phyloP scores from a whole-genome alignment of 78 protist species.

The Anaeramoeba flamelloides region DNA sequence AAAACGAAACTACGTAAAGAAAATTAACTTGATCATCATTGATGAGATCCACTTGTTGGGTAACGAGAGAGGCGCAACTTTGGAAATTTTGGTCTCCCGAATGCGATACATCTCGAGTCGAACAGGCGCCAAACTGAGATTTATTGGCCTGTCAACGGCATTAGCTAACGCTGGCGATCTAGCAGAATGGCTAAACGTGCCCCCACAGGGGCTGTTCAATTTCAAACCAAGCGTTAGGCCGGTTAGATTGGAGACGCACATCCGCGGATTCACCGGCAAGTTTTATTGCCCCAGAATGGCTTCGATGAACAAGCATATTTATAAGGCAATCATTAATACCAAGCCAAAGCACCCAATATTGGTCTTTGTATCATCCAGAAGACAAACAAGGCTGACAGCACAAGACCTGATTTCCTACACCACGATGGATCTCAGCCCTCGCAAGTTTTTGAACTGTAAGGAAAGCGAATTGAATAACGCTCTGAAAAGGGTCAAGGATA shows the following conservation, averaged over 20 bases:
- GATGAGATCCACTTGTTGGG: conserved; percentile 72
- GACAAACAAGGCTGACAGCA: conserved; percentile 98
- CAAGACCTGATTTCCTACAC: conserved; percentile 57
- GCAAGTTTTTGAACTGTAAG: conserved; percentile 31
- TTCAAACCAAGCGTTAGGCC: conserved; percentile 91
- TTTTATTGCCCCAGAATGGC: conserved; percentile 99
- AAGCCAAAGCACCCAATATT: conserved; percentile 29
- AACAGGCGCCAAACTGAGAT: conserved; percentile 45
- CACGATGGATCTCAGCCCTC: conserved; percentile 41
- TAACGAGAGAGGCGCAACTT: background rate
- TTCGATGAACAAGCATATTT: conserved; percentile 95
- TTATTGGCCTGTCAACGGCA: conserved; percentile 93
- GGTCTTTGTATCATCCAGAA: conserved; percentile 85
- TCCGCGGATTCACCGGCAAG: conserved; percentile 80
- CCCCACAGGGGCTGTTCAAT: conserved; percentile 64
- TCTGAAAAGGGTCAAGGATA: conserved; percentile 33
- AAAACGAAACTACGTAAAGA: conserved; percentile 1
- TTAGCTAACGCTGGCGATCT: conserved; percentile 92
- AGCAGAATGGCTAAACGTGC: conserved; percentile 87
- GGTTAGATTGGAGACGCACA: conserved; percentile 69
- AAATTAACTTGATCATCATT: conserved; percentile 60
- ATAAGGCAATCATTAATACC: conserved; percentile 15
- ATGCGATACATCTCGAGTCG: conserved; percentile 12
- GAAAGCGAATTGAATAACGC: conserved; percentile 16
- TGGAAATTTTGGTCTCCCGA: background rate